phyloP scores from a whole-genome alignment of 2,329 filamentous ascomycete species.

The Ilyonectria sp. region DNA sequence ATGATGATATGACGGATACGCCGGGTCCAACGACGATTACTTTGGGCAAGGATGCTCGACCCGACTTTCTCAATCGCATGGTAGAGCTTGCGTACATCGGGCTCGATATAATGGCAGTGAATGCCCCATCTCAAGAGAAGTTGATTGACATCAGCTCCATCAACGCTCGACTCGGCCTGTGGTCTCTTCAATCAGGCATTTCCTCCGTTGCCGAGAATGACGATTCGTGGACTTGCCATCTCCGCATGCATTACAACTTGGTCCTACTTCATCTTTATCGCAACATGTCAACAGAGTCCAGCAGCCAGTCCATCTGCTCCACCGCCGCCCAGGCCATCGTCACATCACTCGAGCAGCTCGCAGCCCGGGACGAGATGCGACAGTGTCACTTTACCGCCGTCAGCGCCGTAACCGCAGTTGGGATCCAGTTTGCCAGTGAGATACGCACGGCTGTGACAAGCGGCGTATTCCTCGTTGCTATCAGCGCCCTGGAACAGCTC shows the following conservation, averaged over 20 bases:
- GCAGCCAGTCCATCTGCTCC: constrained; percentile 44
- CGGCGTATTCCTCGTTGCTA: constrained; percentile 40
- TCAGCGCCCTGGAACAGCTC: constrained; percentile 41
- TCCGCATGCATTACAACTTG: constrained; percentile 47
- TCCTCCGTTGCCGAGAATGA: constrained; percentile 43
- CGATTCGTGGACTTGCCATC: constrained; percentile 41
- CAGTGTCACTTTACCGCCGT: constrained; percentile 48
- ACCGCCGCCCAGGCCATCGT: constrained; percentile 46
- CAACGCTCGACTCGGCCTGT: constrained; percentile 42
- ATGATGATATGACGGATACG: constrained; percentile 43
- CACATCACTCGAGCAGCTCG: constrained; percentile 41
- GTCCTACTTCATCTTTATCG: constrained; percentile 43
- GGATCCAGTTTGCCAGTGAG: constrained; percentile 44
- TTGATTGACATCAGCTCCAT: constrained; percentile 41
- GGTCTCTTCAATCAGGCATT: constrained; percentile 44
- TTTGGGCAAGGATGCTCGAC: constrained; percentile 13
- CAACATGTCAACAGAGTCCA: constrained; percentile 31
- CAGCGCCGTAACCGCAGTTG: constrained; percentile 43
- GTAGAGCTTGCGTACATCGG: constrained; percentile 45
- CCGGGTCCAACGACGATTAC: constrained; percentile 3
- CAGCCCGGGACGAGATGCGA: constrained; percentile 35
- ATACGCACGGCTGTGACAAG: constrained; percentile 40
- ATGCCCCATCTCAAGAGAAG: constrained; percentile 36
- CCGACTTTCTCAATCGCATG: constrained; percentile 43
- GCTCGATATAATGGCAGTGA: constrained; percentile 40